Evolutionary conservation across 2,329 filamentous ascomycete genomes (phyloP).

Genomic region (Calycina herbarum): DNA sequence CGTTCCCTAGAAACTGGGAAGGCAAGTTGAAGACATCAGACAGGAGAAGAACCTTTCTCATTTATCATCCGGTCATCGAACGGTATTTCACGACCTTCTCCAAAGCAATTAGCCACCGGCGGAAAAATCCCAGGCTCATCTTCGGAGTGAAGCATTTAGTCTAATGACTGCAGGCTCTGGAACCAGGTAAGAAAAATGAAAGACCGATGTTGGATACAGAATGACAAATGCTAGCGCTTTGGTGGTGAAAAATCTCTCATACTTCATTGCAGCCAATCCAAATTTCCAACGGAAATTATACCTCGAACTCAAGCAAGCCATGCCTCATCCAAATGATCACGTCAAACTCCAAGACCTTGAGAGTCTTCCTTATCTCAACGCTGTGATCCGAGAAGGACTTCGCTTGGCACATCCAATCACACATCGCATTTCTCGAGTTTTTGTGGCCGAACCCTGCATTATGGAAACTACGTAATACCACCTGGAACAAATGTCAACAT

Average conservation of each 20-base stretch:
- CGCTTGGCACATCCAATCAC: constrained; percentile 32
- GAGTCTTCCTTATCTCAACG: background rate
- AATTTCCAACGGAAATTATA: background rate
- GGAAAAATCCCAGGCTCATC: background rate
- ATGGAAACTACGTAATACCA: constrained; percentile 23
- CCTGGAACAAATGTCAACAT: constrained; percentile 41
- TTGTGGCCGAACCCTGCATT: constrained; percentile 25
- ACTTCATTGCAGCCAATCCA: background rate
- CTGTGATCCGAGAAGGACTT: background rate
- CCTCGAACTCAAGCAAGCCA: background rate
- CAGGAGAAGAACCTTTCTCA: background rate
- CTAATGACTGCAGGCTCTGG: background rate
- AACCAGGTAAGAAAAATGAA: background rate
- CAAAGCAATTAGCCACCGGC: background rate
- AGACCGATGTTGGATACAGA: background rate
- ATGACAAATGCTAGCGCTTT: background rate
- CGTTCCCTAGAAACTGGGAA: background rate
- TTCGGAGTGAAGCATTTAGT: background rate
- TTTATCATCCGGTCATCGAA: background rate
- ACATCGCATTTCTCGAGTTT: constrained; percentile 32
- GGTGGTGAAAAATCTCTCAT: background rate
- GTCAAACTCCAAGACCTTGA: background rate
- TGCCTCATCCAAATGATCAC: background rate
- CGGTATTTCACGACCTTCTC: constrained; percentile 3
- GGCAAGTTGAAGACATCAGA: background rate